These are phyloP conservation scores for Delitschia confertaspora DNA, from an alignment of 495 filamentous ascomycete species.

Conservation along the genomic window DNA sequence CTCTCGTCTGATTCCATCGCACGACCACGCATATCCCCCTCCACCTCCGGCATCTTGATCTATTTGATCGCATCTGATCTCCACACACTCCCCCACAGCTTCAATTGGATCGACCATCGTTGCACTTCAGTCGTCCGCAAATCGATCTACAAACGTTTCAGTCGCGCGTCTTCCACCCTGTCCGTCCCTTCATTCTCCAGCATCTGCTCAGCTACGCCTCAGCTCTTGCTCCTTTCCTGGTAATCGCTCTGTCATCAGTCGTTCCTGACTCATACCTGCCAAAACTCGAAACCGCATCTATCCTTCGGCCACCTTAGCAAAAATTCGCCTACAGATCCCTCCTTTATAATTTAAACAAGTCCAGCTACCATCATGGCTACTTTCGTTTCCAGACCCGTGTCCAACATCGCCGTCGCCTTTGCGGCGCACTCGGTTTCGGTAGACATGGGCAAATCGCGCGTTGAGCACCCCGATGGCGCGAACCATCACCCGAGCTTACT, in stretches of 20 bases:
- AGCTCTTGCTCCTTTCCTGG: background rate
- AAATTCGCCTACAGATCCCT: slow-evolving; percentile 10
- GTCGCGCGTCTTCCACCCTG: no score
- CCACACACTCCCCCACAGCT: no score
- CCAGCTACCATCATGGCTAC: slow-evolving; percentile 48
- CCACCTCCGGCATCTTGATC: no score
- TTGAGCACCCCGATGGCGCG: slow-evolving; percentile 47
- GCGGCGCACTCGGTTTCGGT: slow-evolving; percentile 53
- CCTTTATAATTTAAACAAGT: slow-evolving; percentile 1
- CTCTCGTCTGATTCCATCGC: no score
- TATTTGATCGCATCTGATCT: no score
- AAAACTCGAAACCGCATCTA: slow-evolving; percentile 6
- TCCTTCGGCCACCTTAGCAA: slow-evolving; percentile 29
- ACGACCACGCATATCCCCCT: no score
- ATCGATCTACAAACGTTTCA: no score
- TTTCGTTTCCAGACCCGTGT: slow-evolving; percentile 34
- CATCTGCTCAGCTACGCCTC: no score
- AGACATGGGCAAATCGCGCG: slow-evolving; percentile 63
- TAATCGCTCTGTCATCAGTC: background rate
- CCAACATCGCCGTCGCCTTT: slow-evolving; percentile 56
- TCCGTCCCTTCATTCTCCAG: no score
- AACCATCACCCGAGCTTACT: slow-evolving; percentile 53
- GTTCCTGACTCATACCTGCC: slow-evolving; percentile 16
- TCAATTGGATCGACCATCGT: no score
- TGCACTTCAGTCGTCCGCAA: no score